Base-by-base conservation (phyloP, 805 yeast species). In the Ogataea corticis region DNA sequence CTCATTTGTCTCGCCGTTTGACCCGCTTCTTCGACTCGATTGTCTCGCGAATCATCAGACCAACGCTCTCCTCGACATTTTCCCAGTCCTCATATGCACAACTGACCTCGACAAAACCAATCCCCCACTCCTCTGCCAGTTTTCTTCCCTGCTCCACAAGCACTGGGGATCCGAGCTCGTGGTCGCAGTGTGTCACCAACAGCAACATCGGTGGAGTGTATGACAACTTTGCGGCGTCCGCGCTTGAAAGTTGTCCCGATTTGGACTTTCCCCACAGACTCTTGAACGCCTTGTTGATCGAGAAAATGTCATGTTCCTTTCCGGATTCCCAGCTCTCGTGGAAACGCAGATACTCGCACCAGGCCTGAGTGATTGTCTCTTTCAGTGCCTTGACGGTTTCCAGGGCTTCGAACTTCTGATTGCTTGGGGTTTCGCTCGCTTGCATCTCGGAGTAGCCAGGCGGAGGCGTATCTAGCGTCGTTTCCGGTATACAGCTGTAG, bases 61-160 rank as follows among this genome's bases (percentile, higher is more conserved):
- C 73, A 38, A 85, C 48, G 1, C 79, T 70, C 44, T 76, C 80
- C 46, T 85, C 89, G 7, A 81, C 79, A 41, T 74, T 74, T 7
- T 66, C 65, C 50, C 76, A 74, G 33, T 65, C 63, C 30, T 72
- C 70, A 34, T 56, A 63, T 7, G 53, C 57, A 43, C 75, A 77
- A 52, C 85, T 88, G n/a, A 83, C 67, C 3, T 78, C 76, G 10
- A 83, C 70, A 62, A 83, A 86, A 0, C 87, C 82, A 52, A 84
- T 76, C 2, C 75, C 71, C 92, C 92, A 85, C 17, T 67, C 56
- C 16, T 67, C 60, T 0, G 89, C 87, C 41, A 84, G 58, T 23
- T 72, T 62, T 46, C 68, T 69, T 0, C 94, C 95, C 45, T 73
- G 67, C 34, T 76, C 77, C 2, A 85, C 68, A 34, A 85, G 57